Evolutionary conservation across 306 rosid species (phyloP).

Genomic region (Canavalia gladiata): DNA sequence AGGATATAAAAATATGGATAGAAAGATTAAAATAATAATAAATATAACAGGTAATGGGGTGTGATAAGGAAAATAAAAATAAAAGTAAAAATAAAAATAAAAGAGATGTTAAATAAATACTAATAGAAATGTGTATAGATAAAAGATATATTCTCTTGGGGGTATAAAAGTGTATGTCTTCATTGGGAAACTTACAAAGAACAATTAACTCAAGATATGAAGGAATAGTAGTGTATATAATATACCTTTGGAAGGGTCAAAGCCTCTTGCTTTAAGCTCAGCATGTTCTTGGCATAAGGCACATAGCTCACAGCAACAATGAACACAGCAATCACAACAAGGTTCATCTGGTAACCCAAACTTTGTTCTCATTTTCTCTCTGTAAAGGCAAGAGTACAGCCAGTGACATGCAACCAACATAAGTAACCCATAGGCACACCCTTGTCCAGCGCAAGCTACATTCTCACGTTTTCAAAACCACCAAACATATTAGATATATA

Average conservation of each 20-base stretch:
- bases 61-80: too few species aligned
- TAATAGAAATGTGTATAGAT: too few species aligned
- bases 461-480: background rate
- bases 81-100: too few species aligned
- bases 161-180: too few species aligned
- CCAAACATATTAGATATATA: background rate
- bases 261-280: conserved; percentile 57
- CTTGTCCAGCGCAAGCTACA: conserved; percentile 55
- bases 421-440: conserved; percentile 53
- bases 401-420: conserved; percentile 52
- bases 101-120: too few species aligned
- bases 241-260: conserved; percentile 52
- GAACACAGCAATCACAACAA: conserved; percentile 59
- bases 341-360: conserved; percentile 54
- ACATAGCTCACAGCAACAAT: conserved; percentile 45
- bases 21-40: too few species aligned
- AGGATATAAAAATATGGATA: too few species aligned
- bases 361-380: conserved; percentile 53
- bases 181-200: too few species aligned
- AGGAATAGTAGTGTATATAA: background rate
- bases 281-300: conserved; percentile 62
- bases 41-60: too few species aligned
- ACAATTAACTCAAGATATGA: too few species aligned
- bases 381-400: conserved; percentile 51
- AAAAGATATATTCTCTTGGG: too few species aligned